Conservation (phyloP, 2,329 filamentous ascomycete genomes). For the Fusarium armeniacum region DNA sequence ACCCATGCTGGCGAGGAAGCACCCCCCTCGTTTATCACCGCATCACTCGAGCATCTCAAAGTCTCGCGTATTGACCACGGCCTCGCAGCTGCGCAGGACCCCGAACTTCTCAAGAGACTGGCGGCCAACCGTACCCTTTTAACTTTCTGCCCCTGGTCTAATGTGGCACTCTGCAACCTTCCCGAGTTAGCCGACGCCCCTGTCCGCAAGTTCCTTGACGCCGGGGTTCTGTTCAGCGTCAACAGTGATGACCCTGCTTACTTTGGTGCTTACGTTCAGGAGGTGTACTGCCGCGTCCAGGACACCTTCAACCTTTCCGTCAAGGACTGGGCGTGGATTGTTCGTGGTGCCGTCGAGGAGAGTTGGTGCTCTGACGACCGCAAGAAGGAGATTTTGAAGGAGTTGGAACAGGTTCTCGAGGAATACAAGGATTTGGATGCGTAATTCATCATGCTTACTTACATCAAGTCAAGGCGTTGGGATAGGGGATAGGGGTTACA, state of each 20-base stretch:
- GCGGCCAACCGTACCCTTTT: conserved; percentile 71
- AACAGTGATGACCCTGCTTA: conserved; percentile 83
- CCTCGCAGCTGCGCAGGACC: conserved; percentile 73
- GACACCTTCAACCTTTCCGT: conserved; percentile 74
- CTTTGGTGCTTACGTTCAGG: conserved; percentile 81
- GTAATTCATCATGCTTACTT: background rate
- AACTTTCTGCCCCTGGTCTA: conserved; percentile 80
- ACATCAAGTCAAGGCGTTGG: conserved; percentile 14
- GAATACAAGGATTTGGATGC: conserved; percentile 32
- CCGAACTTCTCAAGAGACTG: conserved; percentile 69
- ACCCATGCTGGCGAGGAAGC: conserved; percentile 84
- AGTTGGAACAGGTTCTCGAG: conserved; percentile 54
- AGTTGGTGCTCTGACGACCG: conserved; percentile 77
- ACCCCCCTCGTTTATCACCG: conserved; percentile 73
- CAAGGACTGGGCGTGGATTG: conserved; percentile 77
- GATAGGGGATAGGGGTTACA: background rate
- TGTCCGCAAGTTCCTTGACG: conserved; percentile 72
- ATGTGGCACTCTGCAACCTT: conserved; percentile 63
- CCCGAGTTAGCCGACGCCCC: conserved; percentile 59
- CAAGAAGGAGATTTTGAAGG: conserved; percentile 70
- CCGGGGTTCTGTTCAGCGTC: conserved; percentile 76
- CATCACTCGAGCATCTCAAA: conserved; percentile 72
- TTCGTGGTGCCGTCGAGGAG: conserved; percentile 71
- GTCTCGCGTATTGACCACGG: conserved; percentile 82
- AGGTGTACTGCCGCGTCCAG: conserved; percentile 81